Percentiles rank a stretch among this genome's conserved stretches.
Evolutionary conservation across 2,329 filamentous ascomycete species (phyloP).

Genomic region (Ophiognomonia clavigignenti-juglandacearum): DNA sequence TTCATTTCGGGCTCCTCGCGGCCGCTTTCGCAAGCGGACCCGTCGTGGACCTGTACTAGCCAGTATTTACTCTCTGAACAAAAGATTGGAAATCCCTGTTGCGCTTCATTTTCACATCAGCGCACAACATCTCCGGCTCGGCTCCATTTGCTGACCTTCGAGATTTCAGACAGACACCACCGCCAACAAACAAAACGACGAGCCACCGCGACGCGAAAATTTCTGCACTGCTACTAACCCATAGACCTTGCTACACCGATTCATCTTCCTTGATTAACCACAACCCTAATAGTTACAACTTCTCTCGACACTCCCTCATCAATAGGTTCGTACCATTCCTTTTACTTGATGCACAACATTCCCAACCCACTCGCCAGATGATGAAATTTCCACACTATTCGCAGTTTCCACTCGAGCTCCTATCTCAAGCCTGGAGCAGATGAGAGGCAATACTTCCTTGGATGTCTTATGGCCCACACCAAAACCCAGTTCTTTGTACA

Average conservation of each 20-base stretch:
- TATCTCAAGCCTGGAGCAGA: constrained; percentile 60
- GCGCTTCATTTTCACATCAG: not conserved
- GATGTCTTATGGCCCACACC: constrained; percentile 57
- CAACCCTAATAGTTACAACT: not conserved
- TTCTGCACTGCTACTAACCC: not conserved
- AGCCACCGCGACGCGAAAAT: too few relatives aligned
- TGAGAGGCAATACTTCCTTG: constrained; percentile 70
- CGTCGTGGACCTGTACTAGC: constrained; percentile 73
- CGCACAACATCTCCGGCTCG: not conserved
- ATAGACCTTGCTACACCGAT: not conserved
- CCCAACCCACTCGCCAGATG: constrained; percentile 35
- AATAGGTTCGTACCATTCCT: constrained; percentile 31
- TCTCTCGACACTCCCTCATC: too few relatives aligned
- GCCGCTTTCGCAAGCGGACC: constrained; percentile 42
- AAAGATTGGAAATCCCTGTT: constrained; percentile 5
- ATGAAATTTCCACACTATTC: constrained; percentile 77
- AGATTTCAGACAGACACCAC: not conserved
- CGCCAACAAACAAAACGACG: too few relatives aligned
- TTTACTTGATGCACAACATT: too few relatives aligned
- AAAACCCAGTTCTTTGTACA: not conserved
- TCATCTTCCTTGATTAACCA: not conserved
- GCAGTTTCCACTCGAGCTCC: constrained; percentile 84
- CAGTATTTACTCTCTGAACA: constrained; percentile 78
- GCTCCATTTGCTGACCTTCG: constrained; percentile 9
- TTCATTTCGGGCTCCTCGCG: constrained; percentile 49